Evolutionary conservation across 768 basidiomycete species (phyloP).

Genomic region (Mycena filopes): DNA sequence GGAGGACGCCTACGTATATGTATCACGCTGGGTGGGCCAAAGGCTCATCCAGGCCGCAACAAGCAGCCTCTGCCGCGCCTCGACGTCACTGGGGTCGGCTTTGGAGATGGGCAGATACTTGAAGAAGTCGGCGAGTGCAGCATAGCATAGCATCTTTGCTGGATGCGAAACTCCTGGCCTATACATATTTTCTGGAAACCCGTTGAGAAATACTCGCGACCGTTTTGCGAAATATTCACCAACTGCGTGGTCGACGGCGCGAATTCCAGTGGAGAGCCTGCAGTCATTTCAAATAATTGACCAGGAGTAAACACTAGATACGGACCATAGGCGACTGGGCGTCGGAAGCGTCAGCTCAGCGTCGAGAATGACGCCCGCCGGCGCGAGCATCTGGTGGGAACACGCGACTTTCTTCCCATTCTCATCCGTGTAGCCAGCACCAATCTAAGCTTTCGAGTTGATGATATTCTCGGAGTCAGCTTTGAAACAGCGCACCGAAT

Average conservation of each 20-base stretch:
- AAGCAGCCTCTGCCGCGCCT: slow-evolving; percentile 74
- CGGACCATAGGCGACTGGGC: slow-evolving; percentile 79
- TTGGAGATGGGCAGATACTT: slow-evolving; percentile 75
- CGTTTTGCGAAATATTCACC: slow-evolving; percentile 63
- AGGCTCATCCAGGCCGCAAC: slow-evolving; percentile 85
- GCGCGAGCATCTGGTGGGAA: slow-evolving; percentile 65
- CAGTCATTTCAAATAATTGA: slow-evolving; percentile 22
- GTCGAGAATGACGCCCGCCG: slow-evolving; percentile 81
- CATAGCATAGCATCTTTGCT: slow-evolving; percentile 70
- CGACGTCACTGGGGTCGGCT: slow-evolving; percentile 64
- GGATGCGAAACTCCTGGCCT: slow-evolving; percentile 65
- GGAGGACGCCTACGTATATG: slow-evolving; percentile 56
- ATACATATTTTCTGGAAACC: slow-evolving; percentile 45
- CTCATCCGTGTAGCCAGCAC: slow-evolving; percentile 79
- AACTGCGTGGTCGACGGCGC: slow-evolving; percentile 83
- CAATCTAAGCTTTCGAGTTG: slow-evolving; percentile 50
- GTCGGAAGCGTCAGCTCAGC: slow-evolving; percentile 78
- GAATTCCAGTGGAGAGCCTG: slow-evolving; percentile 84
- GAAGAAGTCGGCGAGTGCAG: slow-evolving; percentile 78
- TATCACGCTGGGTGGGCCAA: slow-evolving; percentile 71
- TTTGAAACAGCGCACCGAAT: slow-evolving; percentile 55
- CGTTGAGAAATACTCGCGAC: no score
- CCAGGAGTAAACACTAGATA: slow-evolving; percentile 23
- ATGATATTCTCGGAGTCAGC: background rate
- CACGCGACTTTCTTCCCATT: slow-evolving; percentile 73